A percentile compares a stretch with the other conserved stretches of the same genome.
Conservation (phyloP, 352 stramenopile genomes). For the Phytophthora cryptogea region DNA sequence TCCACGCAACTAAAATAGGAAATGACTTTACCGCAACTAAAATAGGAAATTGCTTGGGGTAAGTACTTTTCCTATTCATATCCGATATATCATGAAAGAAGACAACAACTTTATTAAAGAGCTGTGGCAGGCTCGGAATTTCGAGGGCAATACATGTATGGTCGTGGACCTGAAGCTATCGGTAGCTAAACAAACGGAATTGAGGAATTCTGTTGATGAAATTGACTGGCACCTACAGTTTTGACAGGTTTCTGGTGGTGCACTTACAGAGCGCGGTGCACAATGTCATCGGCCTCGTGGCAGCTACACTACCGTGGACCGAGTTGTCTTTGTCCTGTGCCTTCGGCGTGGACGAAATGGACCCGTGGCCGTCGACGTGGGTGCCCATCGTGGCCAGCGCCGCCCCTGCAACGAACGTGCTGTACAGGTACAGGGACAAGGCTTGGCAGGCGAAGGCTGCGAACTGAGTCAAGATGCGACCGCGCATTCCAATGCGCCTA, state of each 20-base stretch:
- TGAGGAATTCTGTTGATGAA: too few species aligned
- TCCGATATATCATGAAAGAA: too few species aligned
- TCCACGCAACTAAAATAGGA: too few species aligned
- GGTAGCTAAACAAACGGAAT: too few species aligned
- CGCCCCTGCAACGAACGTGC: slow-evolving; percentile 20
- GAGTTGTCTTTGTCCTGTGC: slow-evolving; percentile 24
- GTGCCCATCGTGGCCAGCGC: slow-evolving; percentile 20
- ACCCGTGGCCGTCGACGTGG: slow-evolving; percentile 29
- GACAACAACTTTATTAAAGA: too few species aligned
- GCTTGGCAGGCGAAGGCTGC: slow-evolving; percentile 76
- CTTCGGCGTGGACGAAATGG: slow-evolving; percentile 13
- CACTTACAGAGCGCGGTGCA: slow-evolving; percentile 2
- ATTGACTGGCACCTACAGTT: too few species aligned
- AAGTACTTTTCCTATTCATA: too few species aligned
- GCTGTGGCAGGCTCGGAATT: too few species aligned
- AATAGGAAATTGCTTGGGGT: too few species aligned
- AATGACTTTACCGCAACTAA: too few species aligned
- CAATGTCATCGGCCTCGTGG: slow-evolving; percentile 24
- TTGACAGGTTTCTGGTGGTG: background rate
- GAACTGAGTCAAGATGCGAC: slow-evolving; percentile 81
- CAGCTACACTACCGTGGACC: slow-evolving; percentile 22
- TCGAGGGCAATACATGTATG: too few species aligned
- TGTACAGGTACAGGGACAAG: slow-evolving; percentile 85
- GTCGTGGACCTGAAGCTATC: too few species aligned
- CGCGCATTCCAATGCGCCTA: slow-evolving; percentile 81